Conservation (phyloP, 106 monocot species). For the Dioscorea zingiberensis region DNA sequence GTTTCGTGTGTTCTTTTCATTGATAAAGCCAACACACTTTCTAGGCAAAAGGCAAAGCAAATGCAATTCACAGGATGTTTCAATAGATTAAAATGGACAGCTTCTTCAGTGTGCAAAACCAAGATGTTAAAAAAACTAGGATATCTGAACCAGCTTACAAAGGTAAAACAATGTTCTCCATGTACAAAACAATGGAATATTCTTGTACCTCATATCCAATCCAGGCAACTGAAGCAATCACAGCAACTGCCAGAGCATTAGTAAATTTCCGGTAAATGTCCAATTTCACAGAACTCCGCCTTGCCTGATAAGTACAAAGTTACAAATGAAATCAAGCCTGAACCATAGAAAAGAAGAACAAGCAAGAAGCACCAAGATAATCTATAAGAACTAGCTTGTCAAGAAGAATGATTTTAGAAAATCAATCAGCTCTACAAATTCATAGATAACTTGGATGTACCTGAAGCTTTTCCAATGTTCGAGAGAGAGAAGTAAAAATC, state of each 20-base stretch:
- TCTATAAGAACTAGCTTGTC: neutral
- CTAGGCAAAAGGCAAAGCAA: no score
- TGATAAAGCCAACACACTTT: no score
- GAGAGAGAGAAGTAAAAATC: slow-evolving; percentile 94
- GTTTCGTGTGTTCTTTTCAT: no score
- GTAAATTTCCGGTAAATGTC: slow-evolving; percentile 97
- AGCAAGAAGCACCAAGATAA: neutral
- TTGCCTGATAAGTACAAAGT: slow-evolving; percentile 36
- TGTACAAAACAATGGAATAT: no score
- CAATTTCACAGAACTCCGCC: slow-evolving; percentile 71
- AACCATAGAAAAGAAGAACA: neutral
- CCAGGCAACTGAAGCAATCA: slow-evolving; percentile 92
- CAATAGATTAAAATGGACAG: no score
- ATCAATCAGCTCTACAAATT: neutral
- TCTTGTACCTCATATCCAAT: slow-evolving; percentile 92
- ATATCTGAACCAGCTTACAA: no score
- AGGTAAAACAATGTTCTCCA: no score
- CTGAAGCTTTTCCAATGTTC: slow-evolving; percentile 87
- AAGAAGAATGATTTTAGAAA: neutral
- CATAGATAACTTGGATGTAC: slow-evolving; percentile 16
- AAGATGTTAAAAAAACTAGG: no score
- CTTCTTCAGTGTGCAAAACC: no score
- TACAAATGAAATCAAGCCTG: slow-evolving; percentile 7
- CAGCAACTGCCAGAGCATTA: slow-evolving; percentile 80
- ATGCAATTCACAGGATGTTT: no score